Evolutionary conservation across 2,329 filamentous ascomycete species (phyloP), one percentile per base, ranked within the genome.

Genomic region (Hymenoscyphus fructigenus): DNA sequence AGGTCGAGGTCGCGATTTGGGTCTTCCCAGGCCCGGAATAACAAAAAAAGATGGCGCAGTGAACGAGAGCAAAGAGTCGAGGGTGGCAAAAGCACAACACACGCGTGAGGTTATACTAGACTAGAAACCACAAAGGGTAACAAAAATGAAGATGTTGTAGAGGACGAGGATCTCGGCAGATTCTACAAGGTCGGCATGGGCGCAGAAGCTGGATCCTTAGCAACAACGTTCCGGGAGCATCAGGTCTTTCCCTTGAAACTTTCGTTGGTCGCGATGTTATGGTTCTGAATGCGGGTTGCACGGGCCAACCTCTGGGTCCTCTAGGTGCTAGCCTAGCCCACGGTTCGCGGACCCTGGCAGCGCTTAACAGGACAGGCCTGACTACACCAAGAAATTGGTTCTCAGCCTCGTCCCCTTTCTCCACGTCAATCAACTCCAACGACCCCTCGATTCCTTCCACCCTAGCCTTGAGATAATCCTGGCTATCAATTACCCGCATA

Each of bases 251-350:
- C 44, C 32, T 59, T 17, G 29, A 41, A 29, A 53, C 23, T 53
- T 26, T 14, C 20, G 47, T 15, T 26, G 47, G 65, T 69, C 66
- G 70, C 70, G 68, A 72, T 73, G 71, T 73, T 73, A 66, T 72
- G 65, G 67, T 70, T 63, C 65, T 66, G 64, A 60, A 68, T 66
- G 66, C 67, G 61, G 62, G 65, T 62, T 38, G 36, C 36, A 38
- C 36, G 36, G 36, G 36, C 36, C 47, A 53, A 23, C 20, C 23
- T 53, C 20, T 20, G n/a, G n/a, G 44, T 9, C 44, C 44, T 20
- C n/a, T 20, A 47, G 41, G 17, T n/a, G 20, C 38, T 15, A 17
- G 38, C 41, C 41, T 44, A 44, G 15, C 1, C 41, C 15, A 34
- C 12, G 32, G 32, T 9, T 20, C 17, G n/a, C 44, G 44, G 44